Conservation (phyloP, 2,329 filamentous ascomycete species). For the Talaromyces pinophilus region DNA sequence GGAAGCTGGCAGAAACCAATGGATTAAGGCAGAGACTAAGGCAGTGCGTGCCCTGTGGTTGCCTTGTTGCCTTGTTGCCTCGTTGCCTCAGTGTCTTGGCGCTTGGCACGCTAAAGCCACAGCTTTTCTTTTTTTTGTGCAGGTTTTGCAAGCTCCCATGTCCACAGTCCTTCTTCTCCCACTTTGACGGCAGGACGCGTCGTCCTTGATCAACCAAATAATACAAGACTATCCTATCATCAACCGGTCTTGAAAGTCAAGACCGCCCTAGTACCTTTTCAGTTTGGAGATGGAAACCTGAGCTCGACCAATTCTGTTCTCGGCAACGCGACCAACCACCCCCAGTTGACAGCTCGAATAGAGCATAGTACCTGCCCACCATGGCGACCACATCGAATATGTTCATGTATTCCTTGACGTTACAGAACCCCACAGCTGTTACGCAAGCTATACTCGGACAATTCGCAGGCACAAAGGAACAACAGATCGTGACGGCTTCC, state of each 20-base stretch:
- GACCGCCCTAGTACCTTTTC: slow-evolving; percentile 27
- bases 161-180: slow-evolving; percentile 6
- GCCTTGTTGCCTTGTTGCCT: not conserved
- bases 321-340: slow-evolving; percentile 19
- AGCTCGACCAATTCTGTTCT: slow-evolving; percentile 31
- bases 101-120: slow-evolving; percentile 22
- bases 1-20: slow-evolving; percentile 44
- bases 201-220: slow-evolving; percentile 13
- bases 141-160: slow-evolving; percentile 12
- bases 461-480: slow-evolving; percentile 93
- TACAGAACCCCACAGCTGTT: slow-evolving; percentile 87
- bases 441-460: slow-evolving; percentile 91
- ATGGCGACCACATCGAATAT: slow-evolving; percentile 99
- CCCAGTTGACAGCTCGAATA: slow-evolving; percentile 16
- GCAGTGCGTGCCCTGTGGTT: slow-evolving; percentile 20
- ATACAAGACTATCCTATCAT: not conserved
- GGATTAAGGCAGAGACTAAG: slow-evolving; percentile 24
- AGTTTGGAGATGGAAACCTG: slow-evolving; percentile 42
- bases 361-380: slow-evolving; percentile 39
- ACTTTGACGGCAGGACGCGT: slow-evolving; percentile 19
- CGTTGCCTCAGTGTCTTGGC: not conserved
- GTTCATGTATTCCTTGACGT: slow-evolving; percentile 97
- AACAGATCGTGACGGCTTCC: slow-evolving; percentile 92
- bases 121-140: slow-evolving; percentile 21
- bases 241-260: slow-evolving; percentile 26